Conservation (phyloP, 345 rosid species). For the Pistacia vera region DNA sequence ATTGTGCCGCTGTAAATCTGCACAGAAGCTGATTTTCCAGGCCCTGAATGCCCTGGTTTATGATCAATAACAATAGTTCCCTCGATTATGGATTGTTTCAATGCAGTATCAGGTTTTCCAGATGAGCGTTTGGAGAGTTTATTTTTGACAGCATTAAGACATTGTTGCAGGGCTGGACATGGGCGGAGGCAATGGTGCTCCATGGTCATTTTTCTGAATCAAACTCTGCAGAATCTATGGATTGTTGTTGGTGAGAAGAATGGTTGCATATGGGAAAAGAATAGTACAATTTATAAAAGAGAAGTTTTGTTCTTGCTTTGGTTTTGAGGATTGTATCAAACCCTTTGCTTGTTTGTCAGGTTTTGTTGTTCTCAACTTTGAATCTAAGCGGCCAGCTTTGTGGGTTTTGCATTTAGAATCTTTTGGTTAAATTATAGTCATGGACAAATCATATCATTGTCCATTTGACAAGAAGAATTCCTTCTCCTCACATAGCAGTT, state of each 20-base stretch:
- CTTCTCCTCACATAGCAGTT: background rate
- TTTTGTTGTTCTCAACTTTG: conserved; percentile 23
- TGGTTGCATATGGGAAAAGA: background rate
- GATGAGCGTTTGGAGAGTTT: conserved; percentile 7
- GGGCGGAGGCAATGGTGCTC: background rate
- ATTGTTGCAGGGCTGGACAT: conserved; percentile 13
- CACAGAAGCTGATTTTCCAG: conserved; percentile 51
- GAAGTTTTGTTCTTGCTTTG: conserved; percentile 19
- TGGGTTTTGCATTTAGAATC: background rate
- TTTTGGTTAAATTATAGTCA: background rate
- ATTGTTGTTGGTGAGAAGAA: background rate
- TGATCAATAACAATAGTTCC: conserved; percentile 41
- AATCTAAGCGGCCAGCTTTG: background rate
- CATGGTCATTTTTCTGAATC: conserved; percentile 7
- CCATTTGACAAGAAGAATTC: background rate
- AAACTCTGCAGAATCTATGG: conserved; percentile 3
- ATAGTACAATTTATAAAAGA: too few species aligned
- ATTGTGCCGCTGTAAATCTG: conserved; percentile 43
- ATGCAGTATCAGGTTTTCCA: background rate
- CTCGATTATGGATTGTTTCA: conserved; percentile 24
- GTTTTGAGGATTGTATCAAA: conserved; percentile 30
- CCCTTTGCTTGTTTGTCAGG: conserved; percentile 44
- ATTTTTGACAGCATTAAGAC: conserved; percentile 5
- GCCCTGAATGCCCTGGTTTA: conserved; percentile 43
- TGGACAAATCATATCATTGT: background rate